phyloP scores from a whole-genome alignment of 352 stramenopile genomes.

The Phytophthora sansomeana region DNA sequence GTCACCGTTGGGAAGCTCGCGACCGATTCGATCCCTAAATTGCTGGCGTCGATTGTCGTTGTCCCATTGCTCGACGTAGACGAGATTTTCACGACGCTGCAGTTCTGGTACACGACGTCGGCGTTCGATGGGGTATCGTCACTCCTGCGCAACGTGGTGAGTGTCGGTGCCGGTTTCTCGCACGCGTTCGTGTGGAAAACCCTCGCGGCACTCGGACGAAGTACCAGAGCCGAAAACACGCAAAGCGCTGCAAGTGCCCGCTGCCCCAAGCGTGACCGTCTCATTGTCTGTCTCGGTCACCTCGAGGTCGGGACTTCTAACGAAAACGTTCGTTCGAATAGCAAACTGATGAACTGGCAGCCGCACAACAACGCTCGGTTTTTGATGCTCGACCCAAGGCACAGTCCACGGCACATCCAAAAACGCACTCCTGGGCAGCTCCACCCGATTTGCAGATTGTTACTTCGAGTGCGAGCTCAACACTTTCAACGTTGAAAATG shows the following conservation, averaged over 20 bases:
- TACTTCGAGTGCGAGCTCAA: slow-evolving; percentile 25
- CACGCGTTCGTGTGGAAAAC: slow-evolving; percentile 24
- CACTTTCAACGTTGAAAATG: slow-evolving; percentile 16
- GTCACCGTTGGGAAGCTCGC: slow-evolving; percentile 43
- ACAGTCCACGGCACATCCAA: slow-evolving; percentile 33
- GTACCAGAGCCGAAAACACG: slow-evolving; percentile 13
- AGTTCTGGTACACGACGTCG: slow-evolving; percentile 45
- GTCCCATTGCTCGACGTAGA: slow-evolving; percentile 37
- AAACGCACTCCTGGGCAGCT: slow-evolving; percentile 16
- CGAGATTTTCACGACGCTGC: slow-evolving; percentile 36
- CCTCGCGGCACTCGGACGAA: background rate
- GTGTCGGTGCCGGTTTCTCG: slow-evolving; percentile 33
- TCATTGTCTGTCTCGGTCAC: slow-evolving; percentile 24
- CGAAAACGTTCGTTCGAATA: slow-evolving; percentile 30
- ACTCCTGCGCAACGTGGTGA: slow-evolving; percentile 33
- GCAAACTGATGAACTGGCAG: slow-evolving; percentile 19
- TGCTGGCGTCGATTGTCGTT: slow-evolving; percentile 35
- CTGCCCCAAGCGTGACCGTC: slow-evolving; percentile 24
- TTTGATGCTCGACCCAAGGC: slow-evolving; percentile 26
- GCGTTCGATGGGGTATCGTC: slow-evolving; percentile 17
- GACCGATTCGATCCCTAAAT: slow-evolving; percentile 35
- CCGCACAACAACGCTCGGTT: slow-evolving; percentile 8
- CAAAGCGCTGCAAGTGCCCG: slow-evolving; percentile 12
- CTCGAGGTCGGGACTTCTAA: slow-evolving; percentile 18
- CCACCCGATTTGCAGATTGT: slow-evolving; percentile 31